These are phyloP conservation scores for Podospora appendiculata DNA, from an alignment of 495 filamentous ascomycete genomes.

Conservation along the genomic window DNA sequence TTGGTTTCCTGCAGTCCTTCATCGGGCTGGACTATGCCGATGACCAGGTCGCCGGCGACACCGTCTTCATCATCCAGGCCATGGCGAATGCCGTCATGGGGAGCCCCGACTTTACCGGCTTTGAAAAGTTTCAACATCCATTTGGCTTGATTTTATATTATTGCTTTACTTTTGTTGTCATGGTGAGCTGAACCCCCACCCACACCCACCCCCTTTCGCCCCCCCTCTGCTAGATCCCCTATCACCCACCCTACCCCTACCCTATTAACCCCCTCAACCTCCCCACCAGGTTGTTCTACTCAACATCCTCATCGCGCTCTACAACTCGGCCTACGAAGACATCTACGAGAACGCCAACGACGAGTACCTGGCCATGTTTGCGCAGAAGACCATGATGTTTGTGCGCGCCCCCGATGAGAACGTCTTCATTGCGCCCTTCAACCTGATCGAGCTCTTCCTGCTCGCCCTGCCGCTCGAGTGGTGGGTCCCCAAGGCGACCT, in stretches of 20 bases:
- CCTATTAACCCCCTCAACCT: background rate
- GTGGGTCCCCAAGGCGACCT: conserved; percentile 68
- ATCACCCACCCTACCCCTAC: too few species aligned
- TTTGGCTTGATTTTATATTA: conserved; percentile 92
- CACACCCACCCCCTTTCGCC: too few species aligned
- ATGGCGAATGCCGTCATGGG: conserved; percentile 91
- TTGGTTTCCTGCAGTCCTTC: conserved; percentile 93
- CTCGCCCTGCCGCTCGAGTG: conserved; percentile 84
- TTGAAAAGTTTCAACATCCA: conserved; percentile 65
- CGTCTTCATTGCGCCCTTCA: conserved; percentile 93
- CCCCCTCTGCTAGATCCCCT: too few species aligned
- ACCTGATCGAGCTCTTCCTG: conserved; percentile 79
- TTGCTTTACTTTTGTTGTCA: conserved; percentile 93
- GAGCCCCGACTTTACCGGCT: conserved; percentile 82
- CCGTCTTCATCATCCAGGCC: conserved; percentile 69
- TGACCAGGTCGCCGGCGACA: conserved; percentile 47
- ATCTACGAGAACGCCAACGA: conserved; percentile 92
- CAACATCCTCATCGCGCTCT: conserved; percentile 92
- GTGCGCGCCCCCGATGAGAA: conserved; percentile 96
- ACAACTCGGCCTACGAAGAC: conserved; percentile 93
- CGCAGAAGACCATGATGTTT: conserved; percentile 91
- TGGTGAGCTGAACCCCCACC: conserved; percentile 55
- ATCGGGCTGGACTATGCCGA: conserved; percentile 87
- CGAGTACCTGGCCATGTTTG: conserved; percentile 85
- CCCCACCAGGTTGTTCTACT: conserved; percentile 53